These are phyloP conservation scores for Melastoma candidum DNA, from an alignment of 441 rosid species.

Conservation along the genomic window DNA sequence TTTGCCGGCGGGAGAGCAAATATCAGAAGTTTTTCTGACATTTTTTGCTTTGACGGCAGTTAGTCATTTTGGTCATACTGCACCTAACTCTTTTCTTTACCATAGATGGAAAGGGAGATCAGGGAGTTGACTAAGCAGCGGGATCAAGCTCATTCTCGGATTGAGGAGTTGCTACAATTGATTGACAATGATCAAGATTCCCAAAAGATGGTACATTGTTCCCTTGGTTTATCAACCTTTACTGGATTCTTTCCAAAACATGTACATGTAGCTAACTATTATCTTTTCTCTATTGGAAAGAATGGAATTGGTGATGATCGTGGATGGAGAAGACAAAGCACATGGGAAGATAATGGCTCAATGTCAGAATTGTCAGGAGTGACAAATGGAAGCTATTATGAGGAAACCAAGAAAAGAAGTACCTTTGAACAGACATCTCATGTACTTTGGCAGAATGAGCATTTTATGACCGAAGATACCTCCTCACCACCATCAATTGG, in stretches of 20 bases:
- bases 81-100: slow-evolving; percentile 1
- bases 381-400: slow-evolving; percentile 18
- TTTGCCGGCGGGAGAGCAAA: too few relatives aligned
- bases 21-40: too few relatives aligned
- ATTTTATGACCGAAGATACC: slow-evolving; percentile 38
- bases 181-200: slow-evolving; percentile 8
- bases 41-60: too few relatives aligned
- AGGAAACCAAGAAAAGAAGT: slow-evolving; percentile 31
- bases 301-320: slow-evolving; percentile 29
- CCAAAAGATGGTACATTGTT: slow-evolving; percentile 4
- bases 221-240: neutral
- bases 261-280: slow-evolving; percentile 12
- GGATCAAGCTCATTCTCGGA: slow-evolving; percentile 16
- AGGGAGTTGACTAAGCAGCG: slow-evolving; percentile 55
- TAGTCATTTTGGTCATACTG: neutral
- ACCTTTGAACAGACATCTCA: slow-evolving; percentile 25
- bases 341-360: slow-evolving; percentile 63
- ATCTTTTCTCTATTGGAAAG: slow-evolving; percentile 21
- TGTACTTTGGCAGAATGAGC: slow-evolving; percentile 22
- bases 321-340: slow-evolving; percentile 23
- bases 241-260: neutral
- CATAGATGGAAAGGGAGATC: slow-evolving; percentile 12
- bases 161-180: slow-evolving; percentile 5
- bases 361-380: slow-evolving; percentile 49
- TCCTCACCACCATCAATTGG: slow-evolving; percentile 40